Conservation (phyloP, 768 basidiomycete species). For the Fistulinella prunicolor region DNA sequence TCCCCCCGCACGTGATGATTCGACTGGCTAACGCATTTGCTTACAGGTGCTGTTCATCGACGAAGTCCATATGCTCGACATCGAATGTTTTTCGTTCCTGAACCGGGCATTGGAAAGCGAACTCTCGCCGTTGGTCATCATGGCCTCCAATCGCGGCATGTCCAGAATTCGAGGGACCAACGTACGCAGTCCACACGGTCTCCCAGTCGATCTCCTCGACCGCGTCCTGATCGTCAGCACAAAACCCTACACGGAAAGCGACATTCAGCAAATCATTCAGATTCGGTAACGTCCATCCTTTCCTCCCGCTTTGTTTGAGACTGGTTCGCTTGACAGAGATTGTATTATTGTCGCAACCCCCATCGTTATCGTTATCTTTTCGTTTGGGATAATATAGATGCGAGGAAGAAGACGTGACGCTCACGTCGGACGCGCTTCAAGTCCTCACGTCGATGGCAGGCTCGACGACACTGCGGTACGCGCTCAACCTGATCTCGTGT, state of each 20-base stretch:
- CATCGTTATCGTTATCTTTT: no score
- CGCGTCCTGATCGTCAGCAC: slow-evolving; percentile 96
- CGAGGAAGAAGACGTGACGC: slow-evolving; percentile 92
- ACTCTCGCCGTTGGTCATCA: slow-evolving; percentile 91
- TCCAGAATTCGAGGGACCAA: slow-evolving; percentile 93
- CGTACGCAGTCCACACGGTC: slow-evolving; percentile 90
- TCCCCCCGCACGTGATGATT: not conserved
- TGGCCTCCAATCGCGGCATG: slow-evolving; percentile 97
- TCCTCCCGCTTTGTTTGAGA: not conserved
- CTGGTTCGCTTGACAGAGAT: slow-evolving; percentile 3
- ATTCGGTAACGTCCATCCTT: slow-evolving; percentile 57
- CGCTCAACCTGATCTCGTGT: slow-evolving; percentile 92
- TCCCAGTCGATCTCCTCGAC: slow-evolving; percentile 93
- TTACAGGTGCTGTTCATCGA: slow-evolving; percentile 93
- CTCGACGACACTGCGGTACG: slow-evolving; percentile 90
- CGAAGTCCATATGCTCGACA: slow-evolving; percentile 99
- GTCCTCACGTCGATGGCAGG: slow-evolving; percentile 88
- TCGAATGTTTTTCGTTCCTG: slow-evolving; percentile 98
- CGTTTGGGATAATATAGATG: no score
- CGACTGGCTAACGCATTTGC: not conserved
- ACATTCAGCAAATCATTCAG: slow-evolving; percentile 88
- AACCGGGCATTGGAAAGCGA: slow-evolving; percentile 95
- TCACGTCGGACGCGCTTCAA: slow-evolving; percentile 66
- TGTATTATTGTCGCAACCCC: no score
- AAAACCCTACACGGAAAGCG: slow-evolving; percentile 75